Evolutionary conservation across 257 asterid genomes (phyloP), one percentile per base, ranked within the genome.

Genomic region (Solanum clarkiae): DNA sequence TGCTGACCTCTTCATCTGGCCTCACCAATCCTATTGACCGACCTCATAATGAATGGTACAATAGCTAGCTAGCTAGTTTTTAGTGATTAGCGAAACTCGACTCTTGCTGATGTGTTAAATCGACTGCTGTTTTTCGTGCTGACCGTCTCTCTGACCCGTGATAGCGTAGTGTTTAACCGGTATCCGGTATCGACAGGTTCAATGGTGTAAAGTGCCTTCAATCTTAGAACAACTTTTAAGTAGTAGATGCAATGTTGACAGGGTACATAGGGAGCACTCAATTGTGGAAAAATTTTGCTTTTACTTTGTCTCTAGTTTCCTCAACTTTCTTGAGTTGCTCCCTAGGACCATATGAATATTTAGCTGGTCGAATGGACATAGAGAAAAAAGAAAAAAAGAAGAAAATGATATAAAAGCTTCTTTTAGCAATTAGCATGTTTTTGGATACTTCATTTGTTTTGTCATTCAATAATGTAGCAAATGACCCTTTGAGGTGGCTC

Each of bases 1-100:
- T 4, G 87, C 92, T 2, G 99, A 95, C 89, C 91, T 89, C 47
- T 93, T 87, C 93, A 88, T 96, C 6, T 96, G 99, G 99, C 98
- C 98, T 53, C 94, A 93, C 86, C 97, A 92, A 85, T 90, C 97
- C 36, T 94, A 93, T 87, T 92, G 65, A 79, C 82, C 63, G 7
- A 13, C 74, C 74, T 70, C 53, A 80, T 86, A 84, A 81, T 42
- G 44, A 40, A 36, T 36, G 42, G 6, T 32, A 81, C 80, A 75
- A 66, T 84, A 29, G 80, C 72, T 84, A 66, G 86, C 90, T 89
- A 36, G 84, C 57, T 60, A 81, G 84, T 75, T 90, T 13, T 85
- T 60, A 85, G 89, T 84, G 87, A 86, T 91, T 83, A 72, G 77
- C 29, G 44, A 11, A 54, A 8, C 2, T 40, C 56, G 18, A 65